These are phyloP conservation scores for Boletus insuetus DNA, from an alignment of 768 basidiomycete species.

Conservation along the genomic window DNA sequence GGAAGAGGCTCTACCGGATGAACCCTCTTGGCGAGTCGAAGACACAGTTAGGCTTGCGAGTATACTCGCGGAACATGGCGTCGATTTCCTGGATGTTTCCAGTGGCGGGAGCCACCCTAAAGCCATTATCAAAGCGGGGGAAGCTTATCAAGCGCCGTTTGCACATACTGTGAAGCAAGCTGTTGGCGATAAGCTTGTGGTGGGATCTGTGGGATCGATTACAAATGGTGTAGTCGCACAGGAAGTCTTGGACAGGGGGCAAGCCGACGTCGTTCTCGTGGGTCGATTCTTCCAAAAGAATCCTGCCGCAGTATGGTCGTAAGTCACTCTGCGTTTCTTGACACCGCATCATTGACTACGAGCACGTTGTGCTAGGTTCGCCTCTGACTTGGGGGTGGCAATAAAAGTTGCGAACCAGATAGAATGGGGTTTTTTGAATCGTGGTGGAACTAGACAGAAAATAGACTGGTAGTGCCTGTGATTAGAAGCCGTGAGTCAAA, in stretches of 20 bases:
- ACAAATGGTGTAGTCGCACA: slow-evolving; percentile 42
- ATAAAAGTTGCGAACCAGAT: slow-evolving; percentile 52
- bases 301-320: slow-evolving; percentile 45
- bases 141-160: slow-evolving; percentile 56
- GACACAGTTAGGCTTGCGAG: slow-evolving; percentile 63
- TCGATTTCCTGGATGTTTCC: slow-evolving; percentile 76
- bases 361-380: slow-evolving; percentile 32
- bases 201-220: slow-evolving; percentile 27
- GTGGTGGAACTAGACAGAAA: slow-evolving; percentile 18
- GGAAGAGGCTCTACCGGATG: slow-evolving; percentile 52
- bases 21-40: slow-evolving; percentile 64
- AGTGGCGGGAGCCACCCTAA: slow-evolving; percentile 54
- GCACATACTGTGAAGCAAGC: slow-evolving; percentile 51
- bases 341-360: neutral
- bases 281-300: slow-evolving; percentile 61
- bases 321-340: slow-evolving; percentile 3
- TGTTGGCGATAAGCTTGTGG: slow-evolving; percentile 39
- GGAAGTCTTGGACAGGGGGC: slow-evolving; percentile 39
- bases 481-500: no score
- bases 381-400: slow-evolving; percentile 52
- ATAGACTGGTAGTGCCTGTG: slow-evolving; percentile 15
- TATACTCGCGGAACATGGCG: slow-evolving; percentile 58
- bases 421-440: slow-evolving; percentile 49
- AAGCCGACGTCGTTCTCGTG: slow-evolving; percentile 48
- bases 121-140: slow-evolving; percentile 26